Evolutionary conservation across 768 basidiomycete species (phyloP), one percentile per base, ranked within the genome.

Genomic region (Leccinellum rugosiceps): DNA sequence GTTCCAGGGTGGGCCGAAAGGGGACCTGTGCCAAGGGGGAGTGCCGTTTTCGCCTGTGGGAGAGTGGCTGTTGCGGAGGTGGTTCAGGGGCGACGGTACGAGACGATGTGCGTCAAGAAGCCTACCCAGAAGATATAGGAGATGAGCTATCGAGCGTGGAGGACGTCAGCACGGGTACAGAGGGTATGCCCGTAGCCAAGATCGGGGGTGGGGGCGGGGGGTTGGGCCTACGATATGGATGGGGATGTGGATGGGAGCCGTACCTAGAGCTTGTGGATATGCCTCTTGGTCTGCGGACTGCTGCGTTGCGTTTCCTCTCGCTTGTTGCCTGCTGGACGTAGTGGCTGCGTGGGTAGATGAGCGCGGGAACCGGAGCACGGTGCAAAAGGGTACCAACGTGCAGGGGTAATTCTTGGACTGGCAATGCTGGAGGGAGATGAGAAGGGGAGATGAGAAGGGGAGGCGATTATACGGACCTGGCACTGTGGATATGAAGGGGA

Each of bases 321-420:
- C 82, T 87, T 6, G 91, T 92, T 19, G 87, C 88, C 72, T 92
- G 90, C 67, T 92, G 91, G 26, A 92, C 87, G 68, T 75, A 85
- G 68, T 92, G 88, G 58, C 89, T 91, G 67, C 61, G 56, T 46
- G 32, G 50, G 51, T 47, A 46, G 52, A 65, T 60, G 59, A 60
- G 55, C 55, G 65, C 57, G 60, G 63, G 63, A 60, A 56, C 54
- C 8, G 51, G 53, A 56, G 50, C 52, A 48, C 58, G 58, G 62
- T 57, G 61, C 55, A 43, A 58, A 63, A 53, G 28, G 56, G 61
- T 17, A 83, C 89, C 64, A 66, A 93, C 92, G 92, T 94, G 91
- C 92, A 95, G 46, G 90, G 87, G 67, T 90, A 92, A 67, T 90
- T 92, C 77, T 95, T 95, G 59, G 87, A 82, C 58, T 85, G 73